Evolutionary conservation across 2,329 filamentous ascomycete species (phyloP).

Genomic region (Aschersonia sp.): DNA sequence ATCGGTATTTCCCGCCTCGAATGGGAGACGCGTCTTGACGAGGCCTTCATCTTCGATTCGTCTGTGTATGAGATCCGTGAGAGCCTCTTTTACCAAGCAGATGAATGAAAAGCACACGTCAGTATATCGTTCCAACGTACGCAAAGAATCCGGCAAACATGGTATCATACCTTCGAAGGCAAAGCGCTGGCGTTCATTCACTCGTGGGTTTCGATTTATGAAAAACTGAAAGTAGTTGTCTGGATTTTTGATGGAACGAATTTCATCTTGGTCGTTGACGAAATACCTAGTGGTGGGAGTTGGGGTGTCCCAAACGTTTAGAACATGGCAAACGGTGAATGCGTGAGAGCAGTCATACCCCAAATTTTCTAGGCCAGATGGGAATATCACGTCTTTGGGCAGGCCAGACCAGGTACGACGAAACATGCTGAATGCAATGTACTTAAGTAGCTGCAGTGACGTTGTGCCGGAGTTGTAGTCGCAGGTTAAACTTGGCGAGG

Average conservation of each 20-base stretch:
- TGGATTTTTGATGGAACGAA: constrained; percentile 55
- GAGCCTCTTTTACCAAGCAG: constrained; percentile 34
- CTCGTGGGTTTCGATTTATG: constrained; percentile 56
- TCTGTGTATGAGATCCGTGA: constrained; percentile 42
- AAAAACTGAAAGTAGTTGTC: constrained; percentile 62
- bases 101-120: background rate
- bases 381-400: constrained; percentile 55
- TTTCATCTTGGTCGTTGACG: constrained; percentile 59
- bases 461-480: background rate
- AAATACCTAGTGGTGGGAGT: constrained; percentile 48
- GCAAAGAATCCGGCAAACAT: background rate
- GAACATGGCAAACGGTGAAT: background rate
- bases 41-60: constrained; percentile 51
- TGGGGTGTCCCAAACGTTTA: background rate
- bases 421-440: constrained; percentile 42
- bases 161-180: constrained; percentile 49
- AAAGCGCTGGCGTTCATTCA: constrained; percentile 63
- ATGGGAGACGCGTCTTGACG: constrained; percentile 44
- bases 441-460: no score
- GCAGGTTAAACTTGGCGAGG: background rate
- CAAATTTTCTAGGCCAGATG: constrained; percentile 50
- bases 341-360: constrained; percentile 35
- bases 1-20: constrained; percentile 26
- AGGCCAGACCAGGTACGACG: constrained; percentile 53
- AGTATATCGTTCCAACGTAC: background rate